Conservation (phyloP, 2,329 filamentous ascomycete genomes). For the Penicillium capsulatum region DNA sequence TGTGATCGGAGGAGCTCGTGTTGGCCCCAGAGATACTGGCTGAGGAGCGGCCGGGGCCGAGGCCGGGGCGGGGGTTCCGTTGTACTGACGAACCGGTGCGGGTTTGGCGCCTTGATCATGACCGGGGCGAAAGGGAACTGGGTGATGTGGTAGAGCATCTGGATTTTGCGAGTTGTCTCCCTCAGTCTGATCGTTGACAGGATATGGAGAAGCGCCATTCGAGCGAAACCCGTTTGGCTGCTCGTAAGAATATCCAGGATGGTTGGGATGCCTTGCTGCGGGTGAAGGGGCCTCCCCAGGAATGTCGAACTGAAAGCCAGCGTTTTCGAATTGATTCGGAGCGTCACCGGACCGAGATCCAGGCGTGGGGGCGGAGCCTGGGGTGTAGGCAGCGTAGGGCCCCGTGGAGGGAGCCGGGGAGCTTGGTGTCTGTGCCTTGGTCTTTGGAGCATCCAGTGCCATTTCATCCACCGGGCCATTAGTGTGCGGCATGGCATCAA, state of each 20-base stretch:
- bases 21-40: conserved; percentile 7
- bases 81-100: conserved; percentile 53
- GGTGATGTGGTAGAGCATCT: conserved; percentile 55
- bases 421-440: conserved; percentile 23
- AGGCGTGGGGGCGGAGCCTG: conserved; percentile 25
- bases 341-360: conserved; percentile 37
- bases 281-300: conserved; percentile 34
- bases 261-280: conserved; percentile 11
- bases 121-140: conserved; percentile 52
- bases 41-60: conserved; percentile 23
- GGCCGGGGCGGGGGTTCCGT: conserved; percentile 39
- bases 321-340: conserved; percentile 38
- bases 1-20: conserved; percentile 59
- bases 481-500: conserved; percentile 51
- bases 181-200: not conserved
- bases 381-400: conserved; percentile 38
- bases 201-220: conserved; percentile 1
- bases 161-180: conserved; percentile 42
- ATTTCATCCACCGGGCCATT: conserved; percentile 32
- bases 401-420: conserved; percentile 18
- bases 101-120: conserved; percentile 46
- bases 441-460: conserved; percentile 32
- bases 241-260: conserved; percentile 19
- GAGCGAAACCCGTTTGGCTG: conserved; percentile 3
- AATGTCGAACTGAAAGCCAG: conserved; percentile 71